Evolutionary conservation across 306 rosid genomes (phyloP).

Genomic region (Begonia masoniana): DNA sequence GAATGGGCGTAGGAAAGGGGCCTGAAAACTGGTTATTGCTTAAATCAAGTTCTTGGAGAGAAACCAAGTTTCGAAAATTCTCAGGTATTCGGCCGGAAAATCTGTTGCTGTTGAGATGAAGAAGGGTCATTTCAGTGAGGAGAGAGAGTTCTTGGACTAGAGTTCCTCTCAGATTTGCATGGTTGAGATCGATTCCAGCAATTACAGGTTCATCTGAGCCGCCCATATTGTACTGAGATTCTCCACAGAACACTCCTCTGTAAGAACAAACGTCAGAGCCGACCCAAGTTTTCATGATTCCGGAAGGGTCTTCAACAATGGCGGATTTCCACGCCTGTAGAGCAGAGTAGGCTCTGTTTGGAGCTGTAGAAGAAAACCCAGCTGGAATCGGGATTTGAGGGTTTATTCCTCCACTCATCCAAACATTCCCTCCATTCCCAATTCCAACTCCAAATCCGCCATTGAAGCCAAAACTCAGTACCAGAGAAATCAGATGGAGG

Average conservation of each 20-base stretch:
- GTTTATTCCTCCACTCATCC: conserved; percentile 56
- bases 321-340: conserved; percentile 92
- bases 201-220: conserved; percentile 28
- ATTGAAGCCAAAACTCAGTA: too few relatives aligned
- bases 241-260: conserved; percentile 74
- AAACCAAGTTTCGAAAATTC: conserved; percentile 31
- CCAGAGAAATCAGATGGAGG: too few relatives aligned
- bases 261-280: conserved; percentile 81
- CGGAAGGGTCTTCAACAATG: conserved; percentile 63
- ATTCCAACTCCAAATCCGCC: too few relatives aligned
- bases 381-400: conserved; percentile 22
- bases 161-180: too few relatives aligned
- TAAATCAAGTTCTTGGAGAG: conserved; percentile 71
- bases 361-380: conserved; percentile 30
- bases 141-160: too few relatives aligned
- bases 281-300: conserved; percentile 49
- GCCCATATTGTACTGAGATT: conserved; percentile 22
- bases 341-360: conserved; percentile 49
- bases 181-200: conserved; percentile 40
- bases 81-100: conserved; percentile 20
- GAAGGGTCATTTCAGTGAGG: too few relatives aligned
- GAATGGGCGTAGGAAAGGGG: conserved; percentile 41
- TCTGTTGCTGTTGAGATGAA: conserved; percentile 29
- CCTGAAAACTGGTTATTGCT: conserved; percentile 88
- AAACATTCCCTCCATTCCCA: conserved; percentile 25